Base-by-base conservation (phyloP, 1,284 basidiomycete genomes). In the Lentinula novae-zelandiae region DNA sequence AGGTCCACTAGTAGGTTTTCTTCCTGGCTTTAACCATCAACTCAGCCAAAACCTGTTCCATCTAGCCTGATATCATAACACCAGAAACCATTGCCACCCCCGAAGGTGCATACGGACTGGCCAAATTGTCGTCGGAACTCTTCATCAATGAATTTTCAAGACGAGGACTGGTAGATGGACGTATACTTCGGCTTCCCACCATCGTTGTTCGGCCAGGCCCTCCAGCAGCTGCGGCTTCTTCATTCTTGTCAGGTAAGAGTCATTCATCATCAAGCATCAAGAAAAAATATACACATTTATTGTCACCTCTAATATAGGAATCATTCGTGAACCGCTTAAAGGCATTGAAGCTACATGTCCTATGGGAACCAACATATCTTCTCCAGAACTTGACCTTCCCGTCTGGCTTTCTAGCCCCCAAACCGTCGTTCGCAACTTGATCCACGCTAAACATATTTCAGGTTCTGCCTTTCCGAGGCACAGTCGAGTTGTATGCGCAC, bases 131-230 rank as follows among this genome's bases (percentile, higher is more conserved):
- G 20, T 76, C 77, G n/a, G 86, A 89, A 72, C 73, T 86, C 36
- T 76, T 85, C 63, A 77, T 83, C 31, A 87, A 85, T 71, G 86
- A 89, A 66, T 87, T 83, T 68, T 78, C 83, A 0, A 79, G 86
- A n/a, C 77, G 84, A 51, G 83, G 84, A 3, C 83, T 82, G 65
- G 69, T 87, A 52, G 84, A 87, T 65, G 85, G 84, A 15, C 80
- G 84, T 34, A 82, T 86, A 64, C 71, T 87, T 42, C 82, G 85
- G 40, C 75, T 87, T 1, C 86, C 86, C 1, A 87, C 85, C 8
- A 82, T 88, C 62, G 80, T 82, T 55, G 82, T 87, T 44, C 79
- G 85, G 53, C 78, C 84, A 3, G 85, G 85, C 58, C 73, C 74
- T 2, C 85, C 86, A 1, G 76, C 82, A 3, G 78, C 78, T 5